These are phyloP conservation scores for Mollisia scopiformis DNA, from an alignment of 2,329 filamentous ascomycete species.

Conservation along the genomic window DNA sequence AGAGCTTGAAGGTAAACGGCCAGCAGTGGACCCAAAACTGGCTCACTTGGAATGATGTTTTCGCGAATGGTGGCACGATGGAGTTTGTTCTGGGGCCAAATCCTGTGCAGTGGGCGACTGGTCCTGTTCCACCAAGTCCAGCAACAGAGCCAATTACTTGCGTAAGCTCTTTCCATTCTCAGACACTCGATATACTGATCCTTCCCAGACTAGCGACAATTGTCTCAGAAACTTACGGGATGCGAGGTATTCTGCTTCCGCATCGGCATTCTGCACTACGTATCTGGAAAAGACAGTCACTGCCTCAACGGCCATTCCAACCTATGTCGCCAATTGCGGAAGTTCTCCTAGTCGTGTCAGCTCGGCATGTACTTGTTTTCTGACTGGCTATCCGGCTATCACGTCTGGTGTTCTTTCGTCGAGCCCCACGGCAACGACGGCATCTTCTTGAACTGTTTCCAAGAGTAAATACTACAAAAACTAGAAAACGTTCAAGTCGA, in stretches of 20 bases:
- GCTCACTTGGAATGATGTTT: conserved; percentile 65
- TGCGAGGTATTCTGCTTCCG: conserved; percentile 4
- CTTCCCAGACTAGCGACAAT: conserved; percentile 10
- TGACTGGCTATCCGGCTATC: neutral
- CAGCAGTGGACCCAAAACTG: conserved; percentile 63
- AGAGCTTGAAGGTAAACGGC: conserved; percentile 68
- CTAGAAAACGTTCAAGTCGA: neutral
- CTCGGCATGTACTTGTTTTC: conserved; percentile 15
- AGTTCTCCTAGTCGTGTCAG: conserved; percentile 4
- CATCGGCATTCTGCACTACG: conserved; percentile 13
- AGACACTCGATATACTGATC: conserved; percentile 46
- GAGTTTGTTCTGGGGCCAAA: conserved; percentile 63
- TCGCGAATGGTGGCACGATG: conserved; percentile 62
- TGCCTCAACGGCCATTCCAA: conserved; percentile 6
- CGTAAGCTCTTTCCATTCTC: conserved; percentile 59
- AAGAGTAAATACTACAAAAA: neutral
- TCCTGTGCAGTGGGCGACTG: conserved; percentile 59
- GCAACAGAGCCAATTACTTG: conserved; percentile 38
- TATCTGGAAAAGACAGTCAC: conserved; percentile 3
- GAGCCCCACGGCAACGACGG: neutral
- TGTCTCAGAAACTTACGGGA: conserved; percentile 14
- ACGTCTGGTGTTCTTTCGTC: neutral
- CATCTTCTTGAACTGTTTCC: neutral
- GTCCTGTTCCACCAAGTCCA: conserved; percentile 48
- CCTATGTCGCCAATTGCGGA: conserved; percentile 9